Conservation (phyloP, 2,329 filamentous ascomycete species). For the Microthyrium microscopicum region DNA sequence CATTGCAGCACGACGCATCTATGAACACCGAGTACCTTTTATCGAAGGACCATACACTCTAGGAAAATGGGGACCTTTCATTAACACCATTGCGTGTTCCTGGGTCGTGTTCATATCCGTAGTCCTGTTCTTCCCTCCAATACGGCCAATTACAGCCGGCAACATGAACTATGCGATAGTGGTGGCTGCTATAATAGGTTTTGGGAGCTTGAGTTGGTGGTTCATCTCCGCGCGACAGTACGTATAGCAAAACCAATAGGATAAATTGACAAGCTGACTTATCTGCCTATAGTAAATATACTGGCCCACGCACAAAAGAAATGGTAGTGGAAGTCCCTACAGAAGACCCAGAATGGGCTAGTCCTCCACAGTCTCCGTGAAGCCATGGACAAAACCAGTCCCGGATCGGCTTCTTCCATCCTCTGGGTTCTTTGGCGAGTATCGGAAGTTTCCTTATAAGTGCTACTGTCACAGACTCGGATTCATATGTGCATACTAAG, state of each 20-base stretch:
- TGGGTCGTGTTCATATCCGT: constrained; percentile 48
- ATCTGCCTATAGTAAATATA: constrained; percentile 32
- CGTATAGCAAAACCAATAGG: constrained; percentile 9
- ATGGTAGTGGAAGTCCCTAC: constrained; percentile 26
- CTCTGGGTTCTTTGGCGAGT: no score
- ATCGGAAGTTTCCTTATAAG: no score
- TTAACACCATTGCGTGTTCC: constrained; percentile 39
- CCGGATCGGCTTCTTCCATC: no score
- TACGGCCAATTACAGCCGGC: constrained; percentile 24
- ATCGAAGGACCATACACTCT: constrained; percentile 42
- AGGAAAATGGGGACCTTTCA: constrained; percentile 35
- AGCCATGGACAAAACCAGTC: no score
- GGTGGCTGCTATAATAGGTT: constrained; percentile 31
- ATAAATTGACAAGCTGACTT: background rate
- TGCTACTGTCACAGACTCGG: no score
- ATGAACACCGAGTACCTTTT: constrained; percentile 34
- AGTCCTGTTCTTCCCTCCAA: constrained; percentile 36
- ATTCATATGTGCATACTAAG: no score
- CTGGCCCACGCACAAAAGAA: constrained; percentile 40
- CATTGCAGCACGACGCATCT: constrained; percentile 40
- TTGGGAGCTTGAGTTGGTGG: constrained; percentile 29
- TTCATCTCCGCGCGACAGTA: constrained; percentile 23
- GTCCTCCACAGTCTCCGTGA: no score
- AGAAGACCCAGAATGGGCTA: constrained; percentile 24
- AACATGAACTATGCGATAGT: constrained; percentile 34